A percentile compares a stretch with the other conserved stretches of the same genome.
Evolutionary conservation across 202 grass and related monocot species (phyloP).

Genomic region (Eragrostis tef): DNA sequence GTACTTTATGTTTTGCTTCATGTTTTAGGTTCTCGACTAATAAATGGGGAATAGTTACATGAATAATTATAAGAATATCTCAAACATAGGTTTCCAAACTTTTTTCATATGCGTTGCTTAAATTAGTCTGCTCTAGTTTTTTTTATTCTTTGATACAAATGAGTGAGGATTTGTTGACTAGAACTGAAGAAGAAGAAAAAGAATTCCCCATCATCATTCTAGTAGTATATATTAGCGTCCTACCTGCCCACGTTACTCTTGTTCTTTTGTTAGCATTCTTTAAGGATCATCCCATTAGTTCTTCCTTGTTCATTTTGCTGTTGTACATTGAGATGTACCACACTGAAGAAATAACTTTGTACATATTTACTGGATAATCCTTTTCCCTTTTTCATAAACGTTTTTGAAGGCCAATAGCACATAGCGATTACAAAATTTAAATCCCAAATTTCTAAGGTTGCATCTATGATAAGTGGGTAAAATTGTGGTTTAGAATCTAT

Average conservation of each 20-base stretch:
- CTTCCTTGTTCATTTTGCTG: background rate
- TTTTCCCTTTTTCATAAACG: constrained; percentile 17
- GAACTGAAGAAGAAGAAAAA: background rate
- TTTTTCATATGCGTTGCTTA: background rate
- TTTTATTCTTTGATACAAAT: background rate
- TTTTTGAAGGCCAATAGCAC: background rate
- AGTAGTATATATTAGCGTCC: constrained; percentile 2
- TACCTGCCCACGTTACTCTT: constrained; percentile 13
- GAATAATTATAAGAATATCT: background rate
- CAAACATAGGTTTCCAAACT: background rate
- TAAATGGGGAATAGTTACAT: background rate
- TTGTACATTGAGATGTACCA: background rate
- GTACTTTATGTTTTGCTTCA: constrained; percentile 9
- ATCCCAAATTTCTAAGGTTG: background rate
- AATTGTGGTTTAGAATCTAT: constrained; percentile 25
- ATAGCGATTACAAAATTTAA: background rate
- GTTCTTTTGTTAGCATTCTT: background rate
- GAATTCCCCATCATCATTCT: background rate
- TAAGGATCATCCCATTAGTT: background rate
- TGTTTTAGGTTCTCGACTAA: background rate
- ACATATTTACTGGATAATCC: background rate
- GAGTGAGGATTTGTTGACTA: background rate
- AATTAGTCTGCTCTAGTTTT: background rate
- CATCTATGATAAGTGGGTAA: constrained; percentile 29
- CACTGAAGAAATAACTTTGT: background rate